Evolutionary conservation across 2,329 filamentous ascomycete species (phyloP).

Genomic region (Scleromitrula shiraiana): DNA sequence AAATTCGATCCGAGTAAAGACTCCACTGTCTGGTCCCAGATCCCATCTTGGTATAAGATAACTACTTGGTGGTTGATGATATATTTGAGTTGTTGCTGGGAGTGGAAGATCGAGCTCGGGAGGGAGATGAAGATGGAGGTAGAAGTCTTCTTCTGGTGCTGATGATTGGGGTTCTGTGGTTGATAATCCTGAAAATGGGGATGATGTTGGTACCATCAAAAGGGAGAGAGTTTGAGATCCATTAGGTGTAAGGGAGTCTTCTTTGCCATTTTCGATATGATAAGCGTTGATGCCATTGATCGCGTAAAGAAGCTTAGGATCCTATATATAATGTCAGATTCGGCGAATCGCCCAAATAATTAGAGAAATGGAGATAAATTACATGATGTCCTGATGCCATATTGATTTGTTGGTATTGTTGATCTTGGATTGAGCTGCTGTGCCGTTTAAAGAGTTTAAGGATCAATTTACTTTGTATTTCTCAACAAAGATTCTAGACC

Average conservation of each 20-base stretch:
- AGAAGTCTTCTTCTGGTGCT: constrained; percentile 80
- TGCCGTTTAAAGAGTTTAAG: not conserved
- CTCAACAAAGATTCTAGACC: no score
- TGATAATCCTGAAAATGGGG: constrained; percentile 50
- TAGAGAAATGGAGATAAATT: not conserved
- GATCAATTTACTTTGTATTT: no score
- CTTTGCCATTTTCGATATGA: constrained; percentile 81
- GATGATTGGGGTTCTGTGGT: constrained; percentile 47
- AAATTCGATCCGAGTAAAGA: constrained; percentile 91
- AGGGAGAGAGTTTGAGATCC: constrained; percentile 88
- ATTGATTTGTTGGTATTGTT: no score
- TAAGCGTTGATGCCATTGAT: constrained; percentile 85
- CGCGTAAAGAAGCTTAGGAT: constrained; percentile 60
- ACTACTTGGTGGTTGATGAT: constrained; percentile 85
- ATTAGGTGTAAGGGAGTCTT: constrained; percentile 72
- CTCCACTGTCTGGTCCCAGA: constrained; percentile 75
- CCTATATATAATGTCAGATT: constrained; percentile 27
- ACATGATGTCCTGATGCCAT: constrained; percentile 29
- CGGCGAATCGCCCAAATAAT: not conserved
- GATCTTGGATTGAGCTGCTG: not conserved
- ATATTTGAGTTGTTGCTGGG: constrained; percentile 93
- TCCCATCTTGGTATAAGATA: constrained; percentile 97
- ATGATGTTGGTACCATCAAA: constrained; percentile 89
- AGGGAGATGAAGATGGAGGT: constrained; percentile 88
- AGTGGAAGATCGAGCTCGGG: constrained; percentile 90